Evolutionary conservation across 345 rosid species (phyloP), one percentile per base, ranked within the genome.

Genomic region (Syzygium aromaticum): DNA sequence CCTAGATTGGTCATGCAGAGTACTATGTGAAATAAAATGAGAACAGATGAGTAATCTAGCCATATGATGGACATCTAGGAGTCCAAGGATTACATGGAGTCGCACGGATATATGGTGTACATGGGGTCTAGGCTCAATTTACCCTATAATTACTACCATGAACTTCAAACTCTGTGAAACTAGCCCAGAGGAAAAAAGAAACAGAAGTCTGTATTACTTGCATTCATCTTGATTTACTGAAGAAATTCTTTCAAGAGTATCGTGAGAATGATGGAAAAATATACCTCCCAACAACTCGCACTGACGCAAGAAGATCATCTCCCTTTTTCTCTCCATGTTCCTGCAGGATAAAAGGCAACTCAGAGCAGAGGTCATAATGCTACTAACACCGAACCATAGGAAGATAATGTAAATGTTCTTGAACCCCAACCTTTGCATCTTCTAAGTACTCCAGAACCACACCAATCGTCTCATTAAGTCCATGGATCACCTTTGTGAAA

Each of bases 261-360:
- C 30, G 64, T 21, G 54, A 52, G 59, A 84, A 56, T 43, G 28
- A 63, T 54, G 86, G 82, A 86, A 40, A 87, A 27, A 83, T 83
- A 51, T 92, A 97, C 99, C 98, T 95, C 87, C 99, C 98, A 89
- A 95, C 89, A 85, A 95, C 90, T 30, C 99, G 92, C 84, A 97
- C 98, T 64, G 98, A 97, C 84, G 99, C 98, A 90, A 96, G 96
- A 90, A 97, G 97, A 84, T 97, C 99, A 93, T 93, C 91, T 92
- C 99, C 98, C 89, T 91, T 95, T 88, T 91, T 94, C 38, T 85
- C 92, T 67, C 94, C 95, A 91, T 96, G 98, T 87, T 97, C 98
- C 98, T 97, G 93, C 83, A 90, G 82, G 49, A 73, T 19, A 73
- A 11, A 73, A 73, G 27, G 49, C 82, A 73, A 73, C 27, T 38